Evolutionary conservation across 805 yeast species (phyloP).

Genomic region (Ogataea siamensis): DNA sequence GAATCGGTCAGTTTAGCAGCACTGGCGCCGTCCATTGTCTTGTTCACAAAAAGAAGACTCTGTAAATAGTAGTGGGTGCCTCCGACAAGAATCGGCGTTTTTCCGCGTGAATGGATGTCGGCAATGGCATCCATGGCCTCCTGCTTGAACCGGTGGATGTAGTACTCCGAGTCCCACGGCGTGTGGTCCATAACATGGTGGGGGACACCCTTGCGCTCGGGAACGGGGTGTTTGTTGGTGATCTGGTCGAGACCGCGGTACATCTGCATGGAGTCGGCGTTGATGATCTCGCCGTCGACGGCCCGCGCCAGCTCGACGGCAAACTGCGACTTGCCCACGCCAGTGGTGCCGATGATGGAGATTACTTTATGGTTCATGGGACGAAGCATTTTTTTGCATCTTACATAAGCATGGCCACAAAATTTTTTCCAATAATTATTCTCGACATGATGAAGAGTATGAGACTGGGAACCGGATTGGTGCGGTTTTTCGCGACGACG

Average conservation of each 20-base stretch:
- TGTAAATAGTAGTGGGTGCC: conserved; percentile 95
- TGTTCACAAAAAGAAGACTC: conserved; percentile 68
- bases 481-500: conserved; percentile 8
- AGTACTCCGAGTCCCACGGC: conserved; percentile 76
- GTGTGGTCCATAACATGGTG: conserved; percentile 91
- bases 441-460: conserved; percentile 6
- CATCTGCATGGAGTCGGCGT: conserved; percentile 98
- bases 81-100: conserved; percentile 86
- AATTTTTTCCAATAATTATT: conserved; percentile 3
- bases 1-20: conserved; percentile 28
- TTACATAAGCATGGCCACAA: conserved; percentile 6
- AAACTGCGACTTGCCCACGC: conserved; percentile 92
- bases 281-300: conserved; percentile 84
- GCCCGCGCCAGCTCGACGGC: conserved; percentile 75
- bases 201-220: conserved; percentile 67
- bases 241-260: conserved; percentile 70
- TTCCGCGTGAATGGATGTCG: conserved; percentile 63
- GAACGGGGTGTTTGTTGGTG: conserved; percentile 88
- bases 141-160: conserved; percentile 69
- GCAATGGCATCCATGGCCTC: conserved; percentile 67
- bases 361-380: conserved; percentile 20
- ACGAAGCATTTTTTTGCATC: conserved; percentile 4
- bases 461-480: neutral
- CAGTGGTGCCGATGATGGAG: conserved; percentile 74
- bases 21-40: conserved; percentile 45